phyloP scores from a whole-genome alignment of 768 basidiomycete genomes.

The Rhodotorula toruloides region DNA sequence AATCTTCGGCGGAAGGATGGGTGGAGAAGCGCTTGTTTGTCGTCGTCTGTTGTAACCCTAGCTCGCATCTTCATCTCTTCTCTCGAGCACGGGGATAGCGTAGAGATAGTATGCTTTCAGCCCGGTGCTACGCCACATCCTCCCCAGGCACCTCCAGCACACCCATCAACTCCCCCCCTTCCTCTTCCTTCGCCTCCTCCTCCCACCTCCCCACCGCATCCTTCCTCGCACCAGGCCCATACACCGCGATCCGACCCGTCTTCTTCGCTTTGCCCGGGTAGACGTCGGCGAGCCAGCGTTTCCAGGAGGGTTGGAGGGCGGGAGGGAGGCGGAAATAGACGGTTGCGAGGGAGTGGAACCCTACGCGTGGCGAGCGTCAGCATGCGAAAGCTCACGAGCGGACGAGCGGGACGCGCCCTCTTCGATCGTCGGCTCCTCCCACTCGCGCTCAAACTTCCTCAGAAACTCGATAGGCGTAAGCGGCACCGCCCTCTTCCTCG shows the following conservation, averaged over 20 bases:
- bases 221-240: neutral
- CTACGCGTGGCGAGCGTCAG: too few species aligned
- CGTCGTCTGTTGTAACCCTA: neutral
- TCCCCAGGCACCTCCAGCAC: too few species aligned
- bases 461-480: neutral
- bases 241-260: neutral
- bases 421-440: neutral
- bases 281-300: neutral
- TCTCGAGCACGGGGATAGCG: too few species aligned
- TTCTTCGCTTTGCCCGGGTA: slow-evolving; percentile 7
- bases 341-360: neutral
- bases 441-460: neutral
- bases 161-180: too few species aligned
- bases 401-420: neutral
- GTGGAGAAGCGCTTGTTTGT: neutral
- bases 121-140: too few species aligned
- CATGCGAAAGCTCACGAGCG: neutral
- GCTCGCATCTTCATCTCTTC: neutral
- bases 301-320: neutral
- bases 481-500: neutral
- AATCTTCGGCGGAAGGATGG: neutral
- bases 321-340: neutral
- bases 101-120: too few species aligned
- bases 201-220: neutral
- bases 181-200: neutral